Percentiles rank a stretch among this genome's conserved stretches.
Evolutionary conservation across 345 rosid genomes (phyloP).

Genomic region (Kandelia obovata): DNA sequence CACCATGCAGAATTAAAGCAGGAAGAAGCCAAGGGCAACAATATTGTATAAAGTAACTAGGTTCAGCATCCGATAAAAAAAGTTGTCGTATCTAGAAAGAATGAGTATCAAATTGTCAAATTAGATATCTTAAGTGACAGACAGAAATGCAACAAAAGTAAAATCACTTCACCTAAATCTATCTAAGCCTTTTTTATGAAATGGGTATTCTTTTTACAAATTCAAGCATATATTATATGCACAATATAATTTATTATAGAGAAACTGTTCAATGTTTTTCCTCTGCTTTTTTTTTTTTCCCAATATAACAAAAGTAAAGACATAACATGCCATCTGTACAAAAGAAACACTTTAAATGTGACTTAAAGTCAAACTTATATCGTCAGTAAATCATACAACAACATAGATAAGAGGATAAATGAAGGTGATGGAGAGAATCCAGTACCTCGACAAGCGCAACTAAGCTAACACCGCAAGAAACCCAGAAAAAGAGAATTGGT

Average conservation of each 20-base stretch:
- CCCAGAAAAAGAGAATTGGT: constrained; percentile 80
- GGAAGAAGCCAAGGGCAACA: constrained; percentile 93
- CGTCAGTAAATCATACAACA: neutral
- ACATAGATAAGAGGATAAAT: constrained; percentile 4
- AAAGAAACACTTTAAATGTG: neutral
- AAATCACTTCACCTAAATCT: neutral
- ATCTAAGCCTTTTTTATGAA: too few species aligned
- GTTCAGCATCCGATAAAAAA: constrained; percentile 61
- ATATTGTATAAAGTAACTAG: constrained; percentile 67
- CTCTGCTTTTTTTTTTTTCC: neutral
- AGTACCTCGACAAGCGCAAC: constrained; percentile 86
- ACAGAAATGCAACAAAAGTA: neutral
- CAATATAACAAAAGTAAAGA: neutral
- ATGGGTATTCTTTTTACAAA: too few species aligned
- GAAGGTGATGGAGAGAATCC: constrained; percentile 5
- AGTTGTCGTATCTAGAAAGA: constrained; percentile 61
- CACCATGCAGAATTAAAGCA: constrained; percentile 60
- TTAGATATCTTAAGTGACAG: neutral
- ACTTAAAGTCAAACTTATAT: neutral
- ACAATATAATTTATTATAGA: too few species aligned
- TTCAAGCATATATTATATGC: too few species aligned
- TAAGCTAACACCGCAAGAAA: constrained; percentile 78
- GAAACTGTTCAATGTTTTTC: neutral
- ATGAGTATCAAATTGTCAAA: constrained; percentile 10
- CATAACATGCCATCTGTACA: neutral